phyloP scores from a whole-genome alignment of 768 basidiomycete species.

The Tricholomella constricta region DNA sequence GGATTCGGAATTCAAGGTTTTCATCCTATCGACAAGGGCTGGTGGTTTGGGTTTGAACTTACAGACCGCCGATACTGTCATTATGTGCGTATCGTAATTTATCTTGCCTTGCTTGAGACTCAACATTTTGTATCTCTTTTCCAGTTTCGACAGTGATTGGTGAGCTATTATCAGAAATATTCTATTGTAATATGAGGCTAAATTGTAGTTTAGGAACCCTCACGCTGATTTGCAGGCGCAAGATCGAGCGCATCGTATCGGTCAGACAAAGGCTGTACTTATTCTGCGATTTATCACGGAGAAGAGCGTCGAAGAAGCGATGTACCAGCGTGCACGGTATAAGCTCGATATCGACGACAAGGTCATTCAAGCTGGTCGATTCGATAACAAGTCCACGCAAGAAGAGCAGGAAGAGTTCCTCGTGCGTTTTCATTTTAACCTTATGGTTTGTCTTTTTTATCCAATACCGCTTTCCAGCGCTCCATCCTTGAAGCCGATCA shows the following conservation, averaged over 20 bases:
- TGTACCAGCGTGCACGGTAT: slow-evolving; percentile 91
- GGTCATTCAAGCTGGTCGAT: slow-evolving; percentile 98
- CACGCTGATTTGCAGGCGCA: slow-evolving; percentile 99
- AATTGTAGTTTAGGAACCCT: slow-evolving; percentile 71
- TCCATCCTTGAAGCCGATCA: slow-evolving; percentile 90
- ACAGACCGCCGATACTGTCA: slow-evolving; percentile 95
- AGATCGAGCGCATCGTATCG: slow-evolving; percentile 99
- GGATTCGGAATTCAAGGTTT: slow-evolving; percentile 84
- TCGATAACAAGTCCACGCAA: slow-evolving; percentile 97
- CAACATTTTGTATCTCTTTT: slow-evolving; percentile 13
- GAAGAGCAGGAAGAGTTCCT: slow-evolving; percentile 97
- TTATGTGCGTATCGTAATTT: slow-evolving; percentile 63
- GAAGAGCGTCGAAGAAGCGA: slow-evolving; percentile 97
- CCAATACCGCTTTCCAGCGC: slow-evolving; percentile 48
- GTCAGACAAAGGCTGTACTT: slow-evolving; percentile 96
- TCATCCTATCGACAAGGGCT: slow-evolving; percentile 92
- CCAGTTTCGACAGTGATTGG: slow-evolving; percentile 81
- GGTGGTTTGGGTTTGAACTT: slow-evolving; percentile 94
- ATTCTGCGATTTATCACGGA: slow-evolving; percentile 97
- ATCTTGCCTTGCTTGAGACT: neutral
- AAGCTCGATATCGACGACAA: slow-evolving; percentile 99
- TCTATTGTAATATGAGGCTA: neutral
- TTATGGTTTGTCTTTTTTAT: slow-evolving; percentile 5
- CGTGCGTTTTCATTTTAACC: slow-evolving; percentile 45
- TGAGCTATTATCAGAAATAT: slow-evolving; percentile 20